phyloP scores from a whole-genome alignment of 2,329 filamentous ascomycete genomes.

The Alternaria panax region DNA sequence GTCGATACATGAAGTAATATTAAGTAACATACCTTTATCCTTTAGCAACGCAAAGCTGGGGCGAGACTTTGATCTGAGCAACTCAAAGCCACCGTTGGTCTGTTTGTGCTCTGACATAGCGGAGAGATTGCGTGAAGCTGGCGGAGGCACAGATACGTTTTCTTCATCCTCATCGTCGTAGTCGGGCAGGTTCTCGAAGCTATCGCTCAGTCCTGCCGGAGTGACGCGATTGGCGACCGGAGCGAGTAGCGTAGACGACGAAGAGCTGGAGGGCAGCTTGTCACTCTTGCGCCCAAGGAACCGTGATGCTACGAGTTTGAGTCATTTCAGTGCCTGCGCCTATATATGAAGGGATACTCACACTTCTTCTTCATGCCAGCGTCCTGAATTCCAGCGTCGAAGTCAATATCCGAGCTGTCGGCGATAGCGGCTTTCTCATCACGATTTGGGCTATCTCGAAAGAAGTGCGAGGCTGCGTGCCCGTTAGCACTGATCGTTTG shows the following conservation, averaged over 20 bases:
- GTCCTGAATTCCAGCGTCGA: constrained; percentile 26
- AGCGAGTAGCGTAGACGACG: constrained; percentile 4
- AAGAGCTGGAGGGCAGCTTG: constrained; percentile 5
- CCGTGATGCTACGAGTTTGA: constrained; percentile 20
- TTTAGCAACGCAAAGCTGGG: constrained; percentile 1
- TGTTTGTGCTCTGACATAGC: neutral
- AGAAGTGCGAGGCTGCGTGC: constrained; percentile 30
- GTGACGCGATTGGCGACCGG: neutral
- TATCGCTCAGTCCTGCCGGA: neutral
- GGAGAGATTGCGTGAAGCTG: neutral
- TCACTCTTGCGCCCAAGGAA: constrained; percentile 18
- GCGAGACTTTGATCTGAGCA: constrained; percentile 9
- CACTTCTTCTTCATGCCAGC: constrained; percentile 23
- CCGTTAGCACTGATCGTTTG: neutral
- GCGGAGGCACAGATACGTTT: neutral
- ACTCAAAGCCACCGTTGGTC: neutral
- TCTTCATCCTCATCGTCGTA: neutral
- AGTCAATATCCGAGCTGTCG: constrained; percentile 5
- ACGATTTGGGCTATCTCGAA: constrained; percentile 23
- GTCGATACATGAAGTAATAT: neutral
- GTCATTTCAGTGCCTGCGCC: neutral
- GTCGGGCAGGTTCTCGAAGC: neutral
- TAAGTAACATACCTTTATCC: neutral
- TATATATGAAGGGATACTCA: constrained; percentile 4
- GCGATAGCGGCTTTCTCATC: constrained; percentile 26